Percentiles rank a stretch among this genome's conserved stretches.
Conservation (phyloP, 2,329 filamentous ascomycete species). For the Aureobasidium sp. region DNA sequence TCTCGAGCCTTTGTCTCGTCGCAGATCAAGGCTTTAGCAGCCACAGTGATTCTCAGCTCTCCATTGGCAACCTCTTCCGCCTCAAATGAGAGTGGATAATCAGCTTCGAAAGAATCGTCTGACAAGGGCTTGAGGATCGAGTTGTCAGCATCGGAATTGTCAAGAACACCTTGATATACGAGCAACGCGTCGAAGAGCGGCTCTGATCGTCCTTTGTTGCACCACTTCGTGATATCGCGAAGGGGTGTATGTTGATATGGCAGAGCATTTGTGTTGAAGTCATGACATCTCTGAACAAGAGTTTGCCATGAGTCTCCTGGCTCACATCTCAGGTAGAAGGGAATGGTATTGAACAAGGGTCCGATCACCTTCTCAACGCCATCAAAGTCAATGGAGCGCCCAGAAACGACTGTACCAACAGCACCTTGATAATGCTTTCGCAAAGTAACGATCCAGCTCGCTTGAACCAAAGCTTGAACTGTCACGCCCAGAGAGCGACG, state of each 20-base stretch:
- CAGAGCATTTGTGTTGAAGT: constrained; percentile 58
- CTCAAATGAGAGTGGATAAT: constrained; percentile 74
- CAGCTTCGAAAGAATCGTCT: constrained; percentile 32
- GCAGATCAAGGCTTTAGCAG: constrained; percentile 43
- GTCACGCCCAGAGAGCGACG: constrained; percentile 60
- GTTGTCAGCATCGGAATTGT: background rate
- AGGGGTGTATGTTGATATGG: constrained; percentile 72
- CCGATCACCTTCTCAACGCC: constrained; percentile 61
- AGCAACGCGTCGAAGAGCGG: constrained; percentile 74
- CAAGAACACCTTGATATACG: constrained; percentile 57
- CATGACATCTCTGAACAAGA: constrained; percentile 56
- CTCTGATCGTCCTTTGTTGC: constrained; percentile 43
- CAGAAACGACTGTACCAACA: constrained; percentile 70
- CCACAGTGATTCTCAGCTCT: constrained; percentile 48
- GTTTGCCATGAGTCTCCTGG: constrained; percentile 47
- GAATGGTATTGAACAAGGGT: constrained; percentile 84
- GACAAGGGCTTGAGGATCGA: constrained; percentile 4
- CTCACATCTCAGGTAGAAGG: constrained; percentile 49
- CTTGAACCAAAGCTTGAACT: constrained; percentile 69
- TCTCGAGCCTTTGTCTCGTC: constrained; percentile 26
- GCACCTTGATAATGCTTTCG: constrained; percentile 35
- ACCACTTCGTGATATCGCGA: constrained; percentile 74
- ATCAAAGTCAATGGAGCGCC: constrained; percentile 61
- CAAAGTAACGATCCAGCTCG: constrained; percentile 57
- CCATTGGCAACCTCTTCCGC: constrained; percentile 45